phyloP scores from a whole-genome alignment of 2,329 filamentous ascomycete species.

The Tympanopsis confertula region DNA sequence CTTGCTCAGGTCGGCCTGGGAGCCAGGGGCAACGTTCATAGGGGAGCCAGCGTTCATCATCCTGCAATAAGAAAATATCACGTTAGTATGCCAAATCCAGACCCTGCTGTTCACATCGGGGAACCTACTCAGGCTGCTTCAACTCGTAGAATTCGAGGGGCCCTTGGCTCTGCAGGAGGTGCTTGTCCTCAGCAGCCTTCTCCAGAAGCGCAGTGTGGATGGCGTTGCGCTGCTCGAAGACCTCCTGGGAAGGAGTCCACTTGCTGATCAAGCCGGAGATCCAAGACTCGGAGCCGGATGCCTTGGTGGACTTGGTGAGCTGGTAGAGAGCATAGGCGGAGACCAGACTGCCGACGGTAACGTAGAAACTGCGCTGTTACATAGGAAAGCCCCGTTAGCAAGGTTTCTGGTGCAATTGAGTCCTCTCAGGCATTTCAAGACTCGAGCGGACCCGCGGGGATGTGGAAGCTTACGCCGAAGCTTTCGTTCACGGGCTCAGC shows the following conservation, averaged over 20 bases:
- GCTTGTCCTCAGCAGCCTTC: not conserved
- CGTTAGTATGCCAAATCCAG: not conserved
- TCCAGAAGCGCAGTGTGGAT: slow-evolving; percentile 1
- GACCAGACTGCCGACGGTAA: slow-evolving; percentile 26
- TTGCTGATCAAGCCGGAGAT: slow-evolving; percentile 15
- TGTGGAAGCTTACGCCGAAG: slow-evolving; percentile 25
- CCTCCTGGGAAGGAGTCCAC: not conserved
- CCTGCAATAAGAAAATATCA: not conserved
- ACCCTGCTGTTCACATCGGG: not conserved
- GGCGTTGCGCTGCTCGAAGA: slow-evolving; percentile 1
- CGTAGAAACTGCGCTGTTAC: slow-evolving; percentile 30
- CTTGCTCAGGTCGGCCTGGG: not conserved
- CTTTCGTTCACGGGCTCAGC: slow-evolving; percentile 28
- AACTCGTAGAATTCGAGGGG: not conserved
- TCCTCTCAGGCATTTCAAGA: slow-evolving; percentile 1
- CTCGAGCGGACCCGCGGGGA: too few relatives aligned
- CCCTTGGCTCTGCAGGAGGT: not conserved
- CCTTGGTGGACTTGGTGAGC: slow-evolving; percentile 20
- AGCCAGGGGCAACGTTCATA: not conserved
- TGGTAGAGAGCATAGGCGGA: slow-evolving; percentile 27
- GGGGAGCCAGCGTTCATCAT: not conserved
- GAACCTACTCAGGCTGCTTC: slow-evolving; percentile 1
- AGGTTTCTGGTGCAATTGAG: not conserved
- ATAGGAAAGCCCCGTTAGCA: slow-evolving; percentile 8
- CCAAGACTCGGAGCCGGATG: slow-evolving; percentile 22